These are phyloP conservation scores for Gossypium rotundifolium DNA, from an alignment of 345 rosid species.

Conservation along the genomic window DNA sequence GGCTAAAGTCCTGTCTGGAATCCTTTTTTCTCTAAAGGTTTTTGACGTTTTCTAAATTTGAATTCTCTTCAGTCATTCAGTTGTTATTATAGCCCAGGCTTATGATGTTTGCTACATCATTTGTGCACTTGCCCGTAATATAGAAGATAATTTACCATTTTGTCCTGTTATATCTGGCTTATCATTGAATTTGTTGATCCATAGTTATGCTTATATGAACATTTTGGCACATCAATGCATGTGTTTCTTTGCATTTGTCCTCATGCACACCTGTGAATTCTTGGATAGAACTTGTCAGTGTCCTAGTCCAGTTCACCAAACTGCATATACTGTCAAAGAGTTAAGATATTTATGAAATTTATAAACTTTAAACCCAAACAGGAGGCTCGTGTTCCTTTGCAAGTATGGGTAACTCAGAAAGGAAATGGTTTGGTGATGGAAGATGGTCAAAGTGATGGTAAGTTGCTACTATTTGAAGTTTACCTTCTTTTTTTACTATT, in stretches of 20 bases:
- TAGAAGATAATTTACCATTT: neutral
- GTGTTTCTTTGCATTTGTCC: neutral
- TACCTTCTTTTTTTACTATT: neutral
- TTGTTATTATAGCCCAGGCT: neutral
- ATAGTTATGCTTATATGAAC: neutral
- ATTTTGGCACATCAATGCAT: neutral
- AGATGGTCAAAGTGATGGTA: slow-evolving; percentile 69
- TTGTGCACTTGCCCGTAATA: neutral
- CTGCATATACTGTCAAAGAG: neutral
- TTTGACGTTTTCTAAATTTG: neutral
- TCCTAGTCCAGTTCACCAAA: neutral
- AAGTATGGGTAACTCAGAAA: slow-evolving; percentile 78
- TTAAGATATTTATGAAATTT: neutral
- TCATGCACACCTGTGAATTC: neutral
- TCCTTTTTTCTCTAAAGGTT: neutral
- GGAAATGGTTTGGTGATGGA: slow-evolving; percentile 66
- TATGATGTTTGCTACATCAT: neutral
- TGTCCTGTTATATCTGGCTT: neutral
- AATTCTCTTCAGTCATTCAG: neutral
- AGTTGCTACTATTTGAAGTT: slow-evolving; percentile 14
- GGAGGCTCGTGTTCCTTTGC: slow-evolving; percentile 82
- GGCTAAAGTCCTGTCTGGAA: neutral
- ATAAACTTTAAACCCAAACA: slow-evolving; percentile 27
- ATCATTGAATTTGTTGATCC: neutral
- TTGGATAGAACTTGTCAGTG: neutral